A percentile compares a stretch with the other conserved stretches of the same genome.
These are phyloP conservation scores for Aspergillus alliaceus DNA, from an alignment of 2,329 filamentous ascomycete species.

Conservation along the genomic window DNA sequence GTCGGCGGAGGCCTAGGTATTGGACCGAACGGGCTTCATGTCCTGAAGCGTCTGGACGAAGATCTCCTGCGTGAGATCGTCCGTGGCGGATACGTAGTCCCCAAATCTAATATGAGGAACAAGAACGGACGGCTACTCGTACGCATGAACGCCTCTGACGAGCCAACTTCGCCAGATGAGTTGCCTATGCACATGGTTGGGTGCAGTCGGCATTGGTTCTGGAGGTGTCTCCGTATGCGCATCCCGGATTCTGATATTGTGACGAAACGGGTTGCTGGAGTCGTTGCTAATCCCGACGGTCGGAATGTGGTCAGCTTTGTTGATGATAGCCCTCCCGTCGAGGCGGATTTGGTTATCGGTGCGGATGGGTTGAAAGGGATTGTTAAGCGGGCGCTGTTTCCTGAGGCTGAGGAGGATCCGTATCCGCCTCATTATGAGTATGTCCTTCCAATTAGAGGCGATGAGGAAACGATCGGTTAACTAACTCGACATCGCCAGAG, in stretches of 20 bases:
- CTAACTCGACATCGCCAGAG: conserved; percentile 23
- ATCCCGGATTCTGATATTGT: conserved; percentile 36
- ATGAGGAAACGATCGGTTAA: neutral
- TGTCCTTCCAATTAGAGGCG: conserved; percentile 7
- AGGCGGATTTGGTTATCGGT: conserved; percentile 45
- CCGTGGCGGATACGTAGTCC: conserved; percentile 34
- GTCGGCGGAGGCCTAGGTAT: conserved; percentile 43
- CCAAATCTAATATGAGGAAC: conserved; percentile 33
- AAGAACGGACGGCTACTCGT: conserved; percentile 36
- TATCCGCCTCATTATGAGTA: conserved; percentile 45
- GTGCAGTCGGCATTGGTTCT: conserved; percentile 40
- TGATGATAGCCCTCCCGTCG: conserved; percentile 31
- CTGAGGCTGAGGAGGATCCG: conserved; percentile 27
- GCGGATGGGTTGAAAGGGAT: conserved; percentile 44
- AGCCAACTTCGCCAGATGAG: neutral
- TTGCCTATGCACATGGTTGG: conserved; percentile 33
- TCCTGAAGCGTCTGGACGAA: conserved; percentile 39
- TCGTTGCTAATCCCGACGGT: conserved; percentile 25
- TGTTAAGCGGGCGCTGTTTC: conserved; percentile 39
- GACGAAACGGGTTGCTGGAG: conserved; percentile 31
- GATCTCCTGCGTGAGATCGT: conserved; percentile 34
- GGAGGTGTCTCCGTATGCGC: conserved; percentile 36
- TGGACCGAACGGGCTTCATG: conserved; percentile 41
- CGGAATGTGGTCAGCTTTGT: conserved; percentile 33
- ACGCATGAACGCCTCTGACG: conserved; percentile 19